phyloP scores from a whole-genome alignment of 1,139 yeast genomes.

The Suhomyces wounanorum region DNA sequence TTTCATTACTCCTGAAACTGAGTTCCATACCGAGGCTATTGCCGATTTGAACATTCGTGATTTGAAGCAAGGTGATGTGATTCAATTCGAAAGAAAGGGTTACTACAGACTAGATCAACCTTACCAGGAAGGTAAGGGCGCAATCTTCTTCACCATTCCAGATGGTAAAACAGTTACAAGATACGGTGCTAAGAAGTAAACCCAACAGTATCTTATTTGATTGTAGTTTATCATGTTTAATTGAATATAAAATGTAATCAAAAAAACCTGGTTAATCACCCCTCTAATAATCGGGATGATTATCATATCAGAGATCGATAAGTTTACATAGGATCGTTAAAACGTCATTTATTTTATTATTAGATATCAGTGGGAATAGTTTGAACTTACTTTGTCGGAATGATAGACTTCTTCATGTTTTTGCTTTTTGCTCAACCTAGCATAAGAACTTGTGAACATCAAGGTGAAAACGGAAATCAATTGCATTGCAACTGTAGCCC shows the following conservation, averaged over 20 bases:
- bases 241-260: too few species aligned
- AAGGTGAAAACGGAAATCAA: slow-evolving; percentile 25
- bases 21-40: slow-evolving; percentile 74
- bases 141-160: slow-evolving; percentile 89
- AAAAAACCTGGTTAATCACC: too few species aligned
- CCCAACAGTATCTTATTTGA: not conserved
- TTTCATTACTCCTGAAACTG: slow-evolving; percentile 85
- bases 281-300: too few species aligned
- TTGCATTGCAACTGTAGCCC: slow-evolving; percentile 59
- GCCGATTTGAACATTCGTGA: slow-evolving; percentile 80
- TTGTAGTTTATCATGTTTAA: not conserved
- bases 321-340: not conserved
- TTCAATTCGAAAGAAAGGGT: slow-evolving; percentile 97
- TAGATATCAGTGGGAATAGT: slow-evolving; percentile 1
- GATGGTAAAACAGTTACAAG: slow-evolving; percentile 90
- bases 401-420: slow-evolving; percentile 3
- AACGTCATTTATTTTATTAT: not conserved
- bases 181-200: slow-evolving; percentile 63
- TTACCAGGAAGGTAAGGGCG: slow-evolving; percentile 59
- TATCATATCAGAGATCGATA: not conserved
- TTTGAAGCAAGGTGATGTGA: slow-evolving; percentile 81
- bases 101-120: slow-evolving; percentile 82
- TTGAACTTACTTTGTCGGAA: slow-evolving; percentile 6
- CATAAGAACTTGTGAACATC: slow-evolving; percentile 8
- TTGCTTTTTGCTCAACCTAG: slow-evolving; percentile 1